These are phyloP conservation scores for Apiospora sp. DNA, from an alignment of 2,329 filamentous ascomycete genomes.

Conservation along the genomic window DNA sequence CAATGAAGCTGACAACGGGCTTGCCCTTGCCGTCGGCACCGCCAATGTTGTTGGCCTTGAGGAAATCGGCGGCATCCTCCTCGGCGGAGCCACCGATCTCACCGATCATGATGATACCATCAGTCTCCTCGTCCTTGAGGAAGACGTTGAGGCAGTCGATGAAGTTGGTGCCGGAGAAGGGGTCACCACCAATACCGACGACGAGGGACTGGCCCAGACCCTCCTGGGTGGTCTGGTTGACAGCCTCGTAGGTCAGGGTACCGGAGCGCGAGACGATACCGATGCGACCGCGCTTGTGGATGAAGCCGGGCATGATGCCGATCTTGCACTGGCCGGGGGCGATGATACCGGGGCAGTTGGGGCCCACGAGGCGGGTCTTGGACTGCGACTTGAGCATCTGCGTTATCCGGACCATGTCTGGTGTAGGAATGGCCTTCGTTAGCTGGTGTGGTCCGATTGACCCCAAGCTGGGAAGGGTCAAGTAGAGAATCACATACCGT, in stretches of 20 bases:
- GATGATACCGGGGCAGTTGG: conserved; percentile 99
- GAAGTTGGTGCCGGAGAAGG: conserved; percentile 99
- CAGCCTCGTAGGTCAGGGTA: conserved; percentile 98
- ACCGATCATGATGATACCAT: conserved; percentile 99
- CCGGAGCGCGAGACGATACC: conserved; percentile 98
- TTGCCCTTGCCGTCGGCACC: conserved; percentile 73
- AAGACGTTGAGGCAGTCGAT: conserved; percentile 99
- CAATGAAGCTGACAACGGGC: conserved; percentile 97
- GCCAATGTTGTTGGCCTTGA: conserved; percentile 85
- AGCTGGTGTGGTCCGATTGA: conserved; percentile 28
- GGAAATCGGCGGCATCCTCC: conserved; percentile 97
- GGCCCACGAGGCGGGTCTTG: conserved; percentile 96
- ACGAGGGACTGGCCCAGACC: conserved; percentile 98
- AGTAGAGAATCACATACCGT: conserved; percentile 64
- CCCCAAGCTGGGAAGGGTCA: conserved; percentile 10
- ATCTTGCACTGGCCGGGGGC: conserved; percentile 98
- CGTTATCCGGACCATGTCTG: conserved; percentile 99
- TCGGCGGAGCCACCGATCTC: conserved; percentile 98
- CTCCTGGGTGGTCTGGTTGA: conserved; percentile 98
- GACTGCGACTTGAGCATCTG: conserved; percentile 96
- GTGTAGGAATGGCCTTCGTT: neutral
- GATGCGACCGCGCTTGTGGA: conserved; percentile 99
- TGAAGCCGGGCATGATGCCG: conserved; percentile 99
- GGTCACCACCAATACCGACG: conserved; percentile 97
- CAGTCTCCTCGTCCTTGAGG: conserved; percentile 93